A percentile compares a stretch with the other conserved stretches of the same genome.
Evolutionary conservation across 768 basidiomycete genomes (phyloP).

Genomic region (Daedalea quercina): DNA sequence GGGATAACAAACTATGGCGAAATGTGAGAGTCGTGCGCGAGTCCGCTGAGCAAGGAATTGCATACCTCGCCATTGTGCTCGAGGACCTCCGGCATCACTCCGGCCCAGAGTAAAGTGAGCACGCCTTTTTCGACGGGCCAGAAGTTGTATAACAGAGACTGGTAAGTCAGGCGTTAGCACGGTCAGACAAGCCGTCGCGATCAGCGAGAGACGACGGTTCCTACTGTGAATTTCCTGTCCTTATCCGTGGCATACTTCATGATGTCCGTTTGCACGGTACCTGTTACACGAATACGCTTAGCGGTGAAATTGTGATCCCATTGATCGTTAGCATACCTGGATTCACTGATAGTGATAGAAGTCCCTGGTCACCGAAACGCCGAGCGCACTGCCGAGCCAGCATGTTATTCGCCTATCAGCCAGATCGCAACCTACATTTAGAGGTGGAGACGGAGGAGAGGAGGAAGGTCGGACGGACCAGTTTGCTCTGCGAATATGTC

Average conservation of each 20-base stretch:
- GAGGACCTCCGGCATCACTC: slow-evolving; percentile 29
- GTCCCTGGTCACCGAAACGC: slow-evolving; percentile 36
- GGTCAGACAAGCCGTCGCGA: not conserved
- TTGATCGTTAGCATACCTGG: slow-evolving; percentile 29
- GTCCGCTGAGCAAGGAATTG: not conserved
- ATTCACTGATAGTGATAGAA: slow-evolving; percentile 39
- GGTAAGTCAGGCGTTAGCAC: not conserved
- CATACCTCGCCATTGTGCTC: slow-evolving; percentile 34
- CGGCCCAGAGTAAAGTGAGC: slow-evolving; percentile 23
- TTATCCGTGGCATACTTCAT: not conserved
- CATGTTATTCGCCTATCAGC: slow-evolving; percentile 37
- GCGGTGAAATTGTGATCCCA: slow-evolving; percentile 26
- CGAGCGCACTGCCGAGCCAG: slow-evolving; percentile 40
- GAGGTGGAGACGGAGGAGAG: slow-evolving; percentile 38
- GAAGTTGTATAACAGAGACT: not conserved
- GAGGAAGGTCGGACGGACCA: slow-evolving; percentile 35
- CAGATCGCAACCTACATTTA: slow-evolving; percentile 25
- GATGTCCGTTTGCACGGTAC: not conserved
- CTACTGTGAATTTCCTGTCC: slow-evolving; percentile 36
- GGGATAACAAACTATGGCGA: slow-evolving; percentile 16
- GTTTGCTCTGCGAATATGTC: slow-evolving; percentile 36
- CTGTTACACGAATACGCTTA: not conserved
- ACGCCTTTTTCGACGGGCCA: slow-evolving; percentile 11
- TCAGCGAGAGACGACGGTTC: not conserved
- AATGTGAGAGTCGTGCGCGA: not conserved